phyloP scores from a whole-genome alignment of 805 yeast genomes.

The Metschnikowia similis region DNA sequence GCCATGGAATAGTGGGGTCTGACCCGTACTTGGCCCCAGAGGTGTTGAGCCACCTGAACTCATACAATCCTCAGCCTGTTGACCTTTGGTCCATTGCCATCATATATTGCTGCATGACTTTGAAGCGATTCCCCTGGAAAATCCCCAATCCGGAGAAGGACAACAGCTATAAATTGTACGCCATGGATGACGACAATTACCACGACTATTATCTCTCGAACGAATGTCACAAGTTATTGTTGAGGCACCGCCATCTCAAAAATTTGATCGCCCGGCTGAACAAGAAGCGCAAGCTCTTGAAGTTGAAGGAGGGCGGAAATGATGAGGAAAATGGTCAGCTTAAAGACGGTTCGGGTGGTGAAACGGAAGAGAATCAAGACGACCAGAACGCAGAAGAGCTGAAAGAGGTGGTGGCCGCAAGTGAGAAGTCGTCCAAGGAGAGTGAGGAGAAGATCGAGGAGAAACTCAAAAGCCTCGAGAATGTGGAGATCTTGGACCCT shows the following conservation, averaged over 20 bases:
- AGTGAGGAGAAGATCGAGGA: constrained; percentile 11
- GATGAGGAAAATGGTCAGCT: constrained; percentile 3
- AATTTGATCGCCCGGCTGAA: constrained; percentile 40
- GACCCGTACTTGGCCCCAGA: constrained; percentile 89
- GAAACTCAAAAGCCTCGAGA: constrained; percentile 18
- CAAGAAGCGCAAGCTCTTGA: constrained; percentile 32
- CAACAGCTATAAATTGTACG: constrained; percentile 64
- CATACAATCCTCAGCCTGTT: constrained; percentile 72
- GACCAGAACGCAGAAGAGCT: constrained; percentile 1
- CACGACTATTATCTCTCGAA: constrained; percentile 75
- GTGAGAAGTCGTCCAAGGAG: constrained; percentile 11
- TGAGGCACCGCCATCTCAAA: constrained; percentile 57
- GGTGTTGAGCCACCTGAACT: constrained; percentile 48
- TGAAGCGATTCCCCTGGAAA: constrained; percentile 85
- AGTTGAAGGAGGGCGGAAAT: constrained; percentile 9
- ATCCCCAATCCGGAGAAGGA: constrained; percentile 60
- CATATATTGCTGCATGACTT: constrained; percentile 81
- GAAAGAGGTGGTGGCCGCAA: neutral
- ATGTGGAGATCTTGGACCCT: constrained; percentile 28
- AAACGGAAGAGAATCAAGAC: constrained; percentile 3
- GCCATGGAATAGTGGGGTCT: constrained; percentile 75
- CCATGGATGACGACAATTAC: constrained; percentile 64
- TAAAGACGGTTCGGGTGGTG: constrained; percentile 4
- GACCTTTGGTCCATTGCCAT: constrained; percentile 86
- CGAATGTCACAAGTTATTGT: constrained; percentile 60